These are phyloP conservation scores for Beauveria sp. DNA, from an alignment of 2,329 filamentous ascomycete genomes.

Conservation along the genomic window DNA sequence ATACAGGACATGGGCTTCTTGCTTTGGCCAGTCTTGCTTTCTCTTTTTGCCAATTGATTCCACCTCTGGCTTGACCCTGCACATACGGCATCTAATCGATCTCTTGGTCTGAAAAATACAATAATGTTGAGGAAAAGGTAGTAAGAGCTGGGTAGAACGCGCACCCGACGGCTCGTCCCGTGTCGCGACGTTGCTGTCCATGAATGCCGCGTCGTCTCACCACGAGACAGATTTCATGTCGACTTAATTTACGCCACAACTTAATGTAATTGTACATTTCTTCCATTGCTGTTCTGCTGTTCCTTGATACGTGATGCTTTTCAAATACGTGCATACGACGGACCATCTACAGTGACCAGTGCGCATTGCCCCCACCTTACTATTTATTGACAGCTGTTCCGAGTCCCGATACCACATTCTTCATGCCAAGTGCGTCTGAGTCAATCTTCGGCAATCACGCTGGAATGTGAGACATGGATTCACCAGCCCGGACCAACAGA, in stretches of 20 bases:
- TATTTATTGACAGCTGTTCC: too few species aligned
- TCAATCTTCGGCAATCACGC: too few species aligned
- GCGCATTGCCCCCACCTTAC: too few species aligned
- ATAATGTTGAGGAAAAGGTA: not conserved
- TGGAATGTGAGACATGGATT: too few species aligned
- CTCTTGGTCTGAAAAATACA: not conserved
- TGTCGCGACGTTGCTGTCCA: not conserved
- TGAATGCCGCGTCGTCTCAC: slow-evolving; percentile 2
- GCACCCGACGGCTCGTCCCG: not conserved
- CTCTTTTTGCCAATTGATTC: not conserved
- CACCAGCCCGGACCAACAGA: too few species aligned
- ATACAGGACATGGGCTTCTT: not conserved
- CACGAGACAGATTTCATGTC: slow-evolving; percentile 11
- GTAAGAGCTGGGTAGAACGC: not conserved
- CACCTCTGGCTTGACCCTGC: not conserved
- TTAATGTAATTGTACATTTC: not conserved
- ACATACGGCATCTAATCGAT: not conserved
- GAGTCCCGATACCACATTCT: too few species aligned
- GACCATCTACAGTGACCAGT: not conserved
- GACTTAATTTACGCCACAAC: not conserved
- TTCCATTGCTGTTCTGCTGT: not conserved
- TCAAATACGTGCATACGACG: too few species aligned
- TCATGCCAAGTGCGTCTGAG: too few species aligned
- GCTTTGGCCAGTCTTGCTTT: not conserved
- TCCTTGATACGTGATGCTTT: not conserved